A percentile compares a stretch with the other conserved stretches of the same genome.
These are phyloP conservation scores for Spiraea crenata DNA, from an alignment of 331 rosid species.

Conservation along the genomic window DNA sequence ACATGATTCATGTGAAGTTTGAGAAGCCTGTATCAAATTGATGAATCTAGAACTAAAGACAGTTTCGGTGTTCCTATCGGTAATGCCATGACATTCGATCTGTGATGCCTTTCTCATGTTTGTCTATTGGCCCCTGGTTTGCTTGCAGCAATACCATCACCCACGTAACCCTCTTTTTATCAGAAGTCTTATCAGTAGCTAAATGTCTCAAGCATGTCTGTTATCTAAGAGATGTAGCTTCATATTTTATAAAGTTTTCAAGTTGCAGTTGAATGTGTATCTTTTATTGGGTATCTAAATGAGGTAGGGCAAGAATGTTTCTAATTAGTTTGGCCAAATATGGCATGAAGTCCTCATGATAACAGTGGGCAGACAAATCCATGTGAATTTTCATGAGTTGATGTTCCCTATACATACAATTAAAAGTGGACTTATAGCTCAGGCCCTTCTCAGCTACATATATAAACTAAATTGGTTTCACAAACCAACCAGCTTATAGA, in stretches of 20 bases:
- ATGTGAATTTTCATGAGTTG: constrained; percentile 22
- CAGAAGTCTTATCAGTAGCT: neutral
- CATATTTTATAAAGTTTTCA: neutral
- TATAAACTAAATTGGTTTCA: neutral
- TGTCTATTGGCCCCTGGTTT: neutral
- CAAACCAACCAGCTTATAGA: neutral
- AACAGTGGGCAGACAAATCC: constrained; percentile 20
- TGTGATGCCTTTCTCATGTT: neutral
- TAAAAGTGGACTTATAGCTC: neutral
- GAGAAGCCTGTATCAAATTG: neutral
- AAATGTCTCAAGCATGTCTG: constrained; percentile 20
- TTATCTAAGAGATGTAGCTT: neutral
- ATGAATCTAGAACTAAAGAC: neutral
- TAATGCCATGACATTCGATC: neutral
- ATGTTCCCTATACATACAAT: constrained; percentile 1
- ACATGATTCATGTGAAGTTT: neutral
- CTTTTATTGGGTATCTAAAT: neutral
- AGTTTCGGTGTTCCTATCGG: neutral
- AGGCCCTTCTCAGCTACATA: constrained; percentile 7
- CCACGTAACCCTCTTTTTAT: neutral
- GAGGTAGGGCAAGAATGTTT: constrained; percentile 19
- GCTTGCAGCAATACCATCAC: constrained; percentile 1
- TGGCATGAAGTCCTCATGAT: constrained; percentile 10
- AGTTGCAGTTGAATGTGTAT: neutral
- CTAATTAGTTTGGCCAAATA: too few relatives aligned